Evolutionary conservation across 768 basidiomycete species (phyloP).

Genomic region (Auriscalpium microsporum): DNA sequence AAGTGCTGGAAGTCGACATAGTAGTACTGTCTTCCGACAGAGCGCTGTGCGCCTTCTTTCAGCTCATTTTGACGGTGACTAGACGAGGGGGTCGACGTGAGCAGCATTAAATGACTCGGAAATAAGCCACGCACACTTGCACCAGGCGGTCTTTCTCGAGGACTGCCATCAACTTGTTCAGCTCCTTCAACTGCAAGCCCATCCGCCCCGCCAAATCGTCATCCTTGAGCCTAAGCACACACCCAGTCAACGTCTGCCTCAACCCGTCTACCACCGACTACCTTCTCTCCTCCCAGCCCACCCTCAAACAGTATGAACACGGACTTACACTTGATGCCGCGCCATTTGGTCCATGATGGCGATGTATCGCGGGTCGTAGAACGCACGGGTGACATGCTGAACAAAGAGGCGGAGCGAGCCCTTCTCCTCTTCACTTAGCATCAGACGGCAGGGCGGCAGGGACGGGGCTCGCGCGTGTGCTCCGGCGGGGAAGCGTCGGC

Average conservation of each 20-base stretch:
- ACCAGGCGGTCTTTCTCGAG: constrained; percentile 73
- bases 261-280: constrained; percentile 11
- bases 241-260: constrained; percentile 7
- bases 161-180: constrained; percentile 82
- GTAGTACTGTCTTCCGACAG: constrained; percentile 87
- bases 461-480: not conserved
- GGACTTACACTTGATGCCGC: constrained; percentile 87
- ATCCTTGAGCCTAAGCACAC: constrained; percentile 65
- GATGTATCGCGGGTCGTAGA: constrained; percentile 89
- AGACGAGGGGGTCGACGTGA: not conserved
- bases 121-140: constrained; percentile 47
- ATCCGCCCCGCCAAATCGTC: constrained; percentile 88
- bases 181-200: constrained; percentile 83
- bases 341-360: constrained; percentile 93
- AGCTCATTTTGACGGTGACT: constrained; percentile 90
- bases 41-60: constrained; percentile 82
- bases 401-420: constrained; percentile 81
- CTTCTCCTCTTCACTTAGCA: constrained; percentile 63
- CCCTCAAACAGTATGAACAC: constrained; percentile 18
- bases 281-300: constrained; percentile 9
- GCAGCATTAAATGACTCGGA: not conserved
- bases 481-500: not conserved
- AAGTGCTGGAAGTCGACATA: constrained; percentile 94
- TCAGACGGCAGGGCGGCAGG: constrained; percentile 1
- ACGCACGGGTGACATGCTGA: constrained; percentile 86